phyloP scores from a whole-genome alignment of 768 basidiomycete genomes.

The Terana coerulea region DNA sequence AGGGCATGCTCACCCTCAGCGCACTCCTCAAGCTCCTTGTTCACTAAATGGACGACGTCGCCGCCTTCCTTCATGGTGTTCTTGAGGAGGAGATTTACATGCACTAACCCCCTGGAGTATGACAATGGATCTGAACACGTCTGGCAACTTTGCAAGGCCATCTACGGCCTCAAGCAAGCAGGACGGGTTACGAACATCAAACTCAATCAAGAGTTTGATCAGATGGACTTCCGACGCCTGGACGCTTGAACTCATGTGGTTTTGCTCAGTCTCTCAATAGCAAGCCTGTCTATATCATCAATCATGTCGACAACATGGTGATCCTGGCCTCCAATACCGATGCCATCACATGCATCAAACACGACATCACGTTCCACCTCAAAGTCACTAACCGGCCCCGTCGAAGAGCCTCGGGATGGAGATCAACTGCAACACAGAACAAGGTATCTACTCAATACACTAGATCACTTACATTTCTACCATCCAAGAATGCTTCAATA shows the following conservation, averaged over 20 bases:
- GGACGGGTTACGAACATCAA: constrained; percentile 35
- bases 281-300: too few species aligned
- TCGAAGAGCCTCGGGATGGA: constrained; percentile 16
- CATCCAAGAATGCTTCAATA: constrained; percentile 24
- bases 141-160: constrained; percentile 21
- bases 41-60: constrained; percentile 16
- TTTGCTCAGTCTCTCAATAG: too few species aligned
- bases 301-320: constrained; percentile 34
- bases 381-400: constrained; percentile 12
- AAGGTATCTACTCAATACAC: too few species aligned
- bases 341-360: constrained; percentile 14
- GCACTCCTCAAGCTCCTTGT: constrained; percentile 14
- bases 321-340: constrained; percentile 19
- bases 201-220: constrained; percentile 23
- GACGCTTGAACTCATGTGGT: too few species aligned
- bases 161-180: constrained; percentile 44
- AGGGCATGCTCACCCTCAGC: constrained; percentile 22
- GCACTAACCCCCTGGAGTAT: constrained; percentile 23
- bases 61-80: constrained; percentile 26
- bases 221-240: too few species aligned
- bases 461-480: constrained; percentile 23
- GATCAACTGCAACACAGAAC: constrained; percentile 25
- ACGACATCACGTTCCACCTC: constrained; percentile 18
- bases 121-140: constrained; percentile 11
- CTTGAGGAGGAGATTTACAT: constrained; percentile 29